Conservation (phyloP, 169 alveolate genomes). For the Blepharisma undulans region DNA sequence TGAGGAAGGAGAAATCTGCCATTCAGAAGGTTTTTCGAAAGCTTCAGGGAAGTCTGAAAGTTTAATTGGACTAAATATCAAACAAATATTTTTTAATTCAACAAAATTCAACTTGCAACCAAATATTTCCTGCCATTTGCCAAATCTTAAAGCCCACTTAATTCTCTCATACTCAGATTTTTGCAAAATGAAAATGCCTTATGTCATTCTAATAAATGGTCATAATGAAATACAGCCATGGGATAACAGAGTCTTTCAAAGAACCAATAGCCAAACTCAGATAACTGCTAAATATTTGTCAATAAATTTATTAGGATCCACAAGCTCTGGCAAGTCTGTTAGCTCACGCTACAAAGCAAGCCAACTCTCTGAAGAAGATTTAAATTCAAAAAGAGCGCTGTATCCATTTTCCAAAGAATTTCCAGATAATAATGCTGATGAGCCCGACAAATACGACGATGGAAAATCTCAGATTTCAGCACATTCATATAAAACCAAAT, state of each 20-base stretch:
- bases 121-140: background rate
- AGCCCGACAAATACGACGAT: background rate
- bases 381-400: background rate
- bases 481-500: background rate
- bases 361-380: background rate
- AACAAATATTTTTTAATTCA: background rate
- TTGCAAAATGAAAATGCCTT: background rate
- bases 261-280: background rate
- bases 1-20: background rate
- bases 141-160: background rate
- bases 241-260: background rate
- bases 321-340: background rate
- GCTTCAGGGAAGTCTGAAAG: background rate
- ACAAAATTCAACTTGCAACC: background rate
- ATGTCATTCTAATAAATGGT: background rate
- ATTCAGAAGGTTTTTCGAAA: background rate
- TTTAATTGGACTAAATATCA: background rate
- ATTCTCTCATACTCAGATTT: background rate
- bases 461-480: background rate
- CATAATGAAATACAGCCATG: background rate
- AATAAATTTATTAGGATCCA: background rate
- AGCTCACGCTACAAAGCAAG: background rate
- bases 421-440: background rate
- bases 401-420: background rate
- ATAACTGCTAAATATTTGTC: background rate